These are phyloP conservation scores for Davidsoniella virescens DNA, from an alignment of 2,329 filamentous ascomycete genomes.

Conservation along the genomic window DNA sequence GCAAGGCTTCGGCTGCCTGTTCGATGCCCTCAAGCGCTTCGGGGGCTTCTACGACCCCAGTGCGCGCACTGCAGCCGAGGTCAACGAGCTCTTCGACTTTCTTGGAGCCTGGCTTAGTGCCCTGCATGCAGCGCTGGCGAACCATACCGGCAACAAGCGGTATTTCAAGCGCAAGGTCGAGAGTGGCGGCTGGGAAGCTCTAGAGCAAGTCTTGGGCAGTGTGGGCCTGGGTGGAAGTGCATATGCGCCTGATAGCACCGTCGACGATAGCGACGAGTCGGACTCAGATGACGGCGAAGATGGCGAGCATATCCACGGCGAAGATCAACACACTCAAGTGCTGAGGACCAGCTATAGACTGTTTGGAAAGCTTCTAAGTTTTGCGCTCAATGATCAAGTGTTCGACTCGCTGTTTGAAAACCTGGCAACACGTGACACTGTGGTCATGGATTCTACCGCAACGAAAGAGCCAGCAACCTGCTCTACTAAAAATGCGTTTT, in stretches of 20 bases:
- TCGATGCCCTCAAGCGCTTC: conserved; percentile 52
- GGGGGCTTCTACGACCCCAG: conserved; percentile 61
- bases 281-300: background rate
- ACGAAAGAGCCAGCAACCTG: too few relatives aligned
- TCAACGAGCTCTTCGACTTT: conserved; percentile 48
- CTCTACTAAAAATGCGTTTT: too few relatives aligned
- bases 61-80: conserved; percentile 44
- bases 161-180: conserved; percentile 69
- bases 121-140: conserved; percentile 56
- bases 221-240: conserved; percentile 49
- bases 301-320: background rate
- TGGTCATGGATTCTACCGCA: background rate
- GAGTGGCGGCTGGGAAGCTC: conserved; percentile 59
- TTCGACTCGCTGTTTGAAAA: conserved; percentile 52
- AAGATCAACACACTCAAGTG: conserved; percentile 28
- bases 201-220: conserved; percentile 57
- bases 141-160: conserved; percentile 70
- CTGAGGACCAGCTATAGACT: conserved; percentile 53
- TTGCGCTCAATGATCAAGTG: conserved; percentile 63
- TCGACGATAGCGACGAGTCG: background rate
- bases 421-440: conserved; percentile 17
- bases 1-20: conserved; percentile 58
- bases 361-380: conserved; percentile 68
- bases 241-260: conserved; percentile 14
- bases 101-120: conserved; percentile 58